Conservation (phyloP, 139 green algal genomes). For the Coccomyxa sp. region DNA sequence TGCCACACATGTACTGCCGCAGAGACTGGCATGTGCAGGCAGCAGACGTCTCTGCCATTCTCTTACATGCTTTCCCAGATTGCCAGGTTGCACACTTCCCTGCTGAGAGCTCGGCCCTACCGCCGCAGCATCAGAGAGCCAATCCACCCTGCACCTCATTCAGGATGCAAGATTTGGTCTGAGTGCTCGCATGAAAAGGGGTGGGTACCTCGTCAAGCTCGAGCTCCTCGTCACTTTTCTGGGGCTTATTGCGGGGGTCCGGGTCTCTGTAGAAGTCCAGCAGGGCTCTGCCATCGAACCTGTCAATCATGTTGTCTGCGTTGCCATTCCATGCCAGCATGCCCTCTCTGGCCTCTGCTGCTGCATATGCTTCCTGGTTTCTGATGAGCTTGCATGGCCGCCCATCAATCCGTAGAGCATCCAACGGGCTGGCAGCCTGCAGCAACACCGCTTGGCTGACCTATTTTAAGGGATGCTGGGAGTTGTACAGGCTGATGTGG, state of each 20-base stretch:
- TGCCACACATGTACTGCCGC: too few species aligned
- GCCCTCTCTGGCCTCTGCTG: constrained; percentile 43
- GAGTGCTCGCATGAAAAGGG: not conserved
- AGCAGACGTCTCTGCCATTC: not conserved
- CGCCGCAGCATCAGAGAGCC: too few species aligned
- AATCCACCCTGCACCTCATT: not conserved
- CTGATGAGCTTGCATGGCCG: constrained; percentile 38
- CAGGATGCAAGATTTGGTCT: not conserved
- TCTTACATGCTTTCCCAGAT: too few species aligned
- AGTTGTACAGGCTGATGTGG: too few species aligned
- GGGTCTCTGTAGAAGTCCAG: constrained; percentile 71
- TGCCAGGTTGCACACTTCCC: not conserved
- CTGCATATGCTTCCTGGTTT: constrained; percentile 42
- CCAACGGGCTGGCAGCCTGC: constrained; percentile 47
- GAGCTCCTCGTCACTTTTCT: constrained; percentile 41
- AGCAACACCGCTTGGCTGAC: not conserved
- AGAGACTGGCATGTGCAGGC: too few species aligned
- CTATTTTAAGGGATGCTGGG: too few species aligned
- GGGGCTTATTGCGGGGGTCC: constrained; percentile 15
- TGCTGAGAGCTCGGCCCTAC: too few species aligned
- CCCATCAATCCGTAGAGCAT: constrained; percentile 60
- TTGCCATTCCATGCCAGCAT: constrained; percentile 67
- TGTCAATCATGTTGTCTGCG: constrained; percentile 63
- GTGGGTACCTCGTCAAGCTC: constrained; percentile 54
- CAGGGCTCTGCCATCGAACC: constrained; percentile 68